These are phyloP conservation scores for Neonectria magnoliae DNA, from an alignment of 2,329 filamentous ascomycete species.

Conservation along the genomic window DNA sequence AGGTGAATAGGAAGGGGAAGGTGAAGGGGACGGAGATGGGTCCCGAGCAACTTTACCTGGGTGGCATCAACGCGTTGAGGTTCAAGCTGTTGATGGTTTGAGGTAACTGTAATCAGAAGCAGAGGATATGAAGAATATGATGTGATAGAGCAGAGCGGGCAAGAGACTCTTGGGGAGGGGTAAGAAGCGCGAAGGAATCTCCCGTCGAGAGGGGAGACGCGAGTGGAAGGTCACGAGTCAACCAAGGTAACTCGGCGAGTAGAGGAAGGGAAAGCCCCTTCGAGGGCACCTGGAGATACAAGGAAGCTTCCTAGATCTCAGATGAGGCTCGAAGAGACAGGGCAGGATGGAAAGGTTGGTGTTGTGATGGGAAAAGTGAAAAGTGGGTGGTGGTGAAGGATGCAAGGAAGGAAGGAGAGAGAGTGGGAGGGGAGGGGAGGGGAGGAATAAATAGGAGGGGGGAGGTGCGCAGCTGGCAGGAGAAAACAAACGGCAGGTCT, in stretches of 20 bases:
- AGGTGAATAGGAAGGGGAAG: not conserved
- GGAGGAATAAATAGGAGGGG: not conserved
- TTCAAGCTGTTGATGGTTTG: not conserved
- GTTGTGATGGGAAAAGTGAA: not conserved
- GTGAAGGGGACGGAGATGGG: not conserved
- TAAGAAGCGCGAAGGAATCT: not conserved
- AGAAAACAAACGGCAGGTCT: constrained; percentile 6
- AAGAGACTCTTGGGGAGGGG: not conserved
- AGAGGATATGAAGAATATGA: not conserved
- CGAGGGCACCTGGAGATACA: not conserved
- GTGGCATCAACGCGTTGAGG: not conserved
- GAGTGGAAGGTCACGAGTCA: not conserved
- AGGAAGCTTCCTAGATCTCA: not conserved
- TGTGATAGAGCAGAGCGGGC: not conserved
- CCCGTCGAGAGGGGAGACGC: not conserved
- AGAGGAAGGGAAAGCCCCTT: not conserved
- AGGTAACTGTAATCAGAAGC: not conserved
- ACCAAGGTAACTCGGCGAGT: not conserved
- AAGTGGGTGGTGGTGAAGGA: not conserved
- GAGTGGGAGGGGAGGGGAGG: not conserved
- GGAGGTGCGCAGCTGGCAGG: not conserved
- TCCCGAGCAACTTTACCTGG: not conserved
- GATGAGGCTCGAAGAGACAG: not conserved
- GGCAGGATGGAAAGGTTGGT: not conserved
- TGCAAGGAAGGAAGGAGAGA: not conserved